These are phyloP conservation scores for Dactylorhiza incarnata DNA, from an alignment of 106 monocot species.

Conservation along the genomic window DNA sequence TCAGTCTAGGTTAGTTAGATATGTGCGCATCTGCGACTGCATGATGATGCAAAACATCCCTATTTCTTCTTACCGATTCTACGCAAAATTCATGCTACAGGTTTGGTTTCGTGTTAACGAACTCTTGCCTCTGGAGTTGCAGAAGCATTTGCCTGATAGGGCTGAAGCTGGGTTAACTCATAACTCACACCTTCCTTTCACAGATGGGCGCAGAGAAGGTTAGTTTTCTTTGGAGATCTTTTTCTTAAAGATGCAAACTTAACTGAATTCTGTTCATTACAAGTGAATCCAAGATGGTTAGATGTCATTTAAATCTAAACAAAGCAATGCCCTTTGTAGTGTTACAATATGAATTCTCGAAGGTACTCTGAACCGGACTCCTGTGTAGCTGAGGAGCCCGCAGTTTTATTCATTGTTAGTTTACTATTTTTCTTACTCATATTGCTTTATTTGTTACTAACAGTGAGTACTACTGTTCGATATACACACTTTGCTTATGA, in stretches of 20 bases:
- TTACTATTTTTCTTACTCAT: no score
- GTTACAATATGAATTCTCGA: no score
- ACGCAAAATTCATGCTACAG: conserved; percentile 34
- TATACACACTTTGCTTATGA: no score
- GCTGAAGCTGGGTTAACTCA: conserved; percentile 4
- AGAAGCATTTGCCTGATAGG: conserved; percentile 59
- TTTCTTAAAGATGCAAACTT: neutral
- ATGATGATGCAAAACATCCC: conserved; percentile 11
- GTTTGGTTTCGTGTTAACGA: conserved; percentile 93
- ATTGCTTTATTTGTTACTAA: no score
- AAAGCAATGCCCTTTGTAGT: no score
- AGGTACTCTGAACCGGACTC: no score
- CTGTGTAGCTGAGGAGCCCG: no score
- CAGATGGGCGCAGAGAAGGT: conserved; percentile 47
- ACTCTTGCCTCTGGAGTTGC: conserved; percentile 57
- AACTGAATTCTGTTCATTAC: neutral
- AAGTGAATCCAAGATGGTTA: no score
- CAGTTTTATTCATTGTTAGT: no score
- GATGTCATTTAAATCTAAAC: no score
- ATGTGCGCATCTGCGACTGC: conserved; percentile 35
- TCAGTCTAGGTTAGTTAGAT: conserved; percentile 82
- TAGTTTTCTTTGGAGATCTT: neutral
- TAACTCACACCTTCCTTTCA: conserved; percentile 6
- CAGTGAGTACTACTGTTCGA: no score
- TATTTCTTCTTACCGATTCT: conserved; percentile 11